Conservation (phyloP, 495 filamentous ascomycete species). For the Xylaria venustula region DNA sequence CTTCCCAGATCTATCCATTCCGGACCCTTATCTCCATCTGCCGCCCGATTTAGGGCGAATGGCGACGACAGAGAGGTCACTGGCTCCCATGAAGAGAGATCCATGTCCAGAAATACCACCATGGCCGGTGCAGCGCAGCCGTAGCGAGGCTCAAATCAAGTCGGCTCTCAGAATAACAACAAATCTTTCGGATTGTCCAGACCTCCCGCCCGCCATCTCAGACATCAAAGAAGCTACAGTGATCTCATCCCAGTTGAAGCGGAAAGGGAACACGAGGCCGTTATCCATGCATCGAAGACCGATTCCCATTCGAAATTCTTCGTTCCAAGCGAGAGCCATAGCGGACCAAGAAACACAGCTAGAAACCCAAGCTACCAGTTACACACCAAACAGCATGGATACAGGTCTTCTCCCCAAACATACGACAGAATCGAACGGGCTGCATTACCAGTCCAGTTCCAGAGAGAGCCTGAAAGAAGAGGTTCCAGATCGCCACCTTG, state of each 20-base stretch:
- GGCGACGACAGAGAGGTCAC: background rate
- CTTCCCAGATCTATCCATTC: slow-evolving; percentile 24
- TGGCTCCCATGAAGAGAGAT: background rate
- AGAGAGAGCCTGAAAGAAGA: background rate
- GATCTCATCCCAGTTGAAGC: slow-evolving; percentile 35
- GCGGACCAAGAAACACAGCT: slow-evolving; percentile 18
- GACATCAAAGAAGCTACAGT: slow-evolving; percentile 22
- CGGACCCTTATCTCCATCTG: slow-evolving; percentile 27
- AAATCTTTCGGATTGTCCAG: slow-evolving; percentile 5
- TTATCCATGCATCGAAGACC: slow-evolving; percentile 19
- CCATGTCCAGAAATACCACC: background rate
- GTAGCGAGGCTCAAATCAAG: slow-evolving; percentile 6
- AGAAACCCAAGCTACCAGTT: slow-evolving; percentile 22
- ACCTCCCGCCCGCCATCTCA: background rate
- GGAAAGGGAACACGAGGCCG: slow-evolving; percentile 26
- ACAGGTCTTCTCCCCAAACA: slow-evolving; percentile 14
- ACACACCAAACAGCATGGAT: slow-evolving; percentile 20
- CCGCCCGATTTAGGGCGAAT: slow-evolving; percentile 13
- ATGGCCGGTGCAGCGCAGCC: background rate
- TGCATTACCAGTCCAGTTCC: background rate
- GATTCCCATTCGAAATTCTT: slow-evolving; percentile 17
- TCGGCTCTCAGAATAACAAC: slow-evolving; percentile 14
- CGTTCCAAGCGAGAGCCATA: slow-evolving; percentile 11
- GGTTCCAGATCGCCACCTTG: background rate
- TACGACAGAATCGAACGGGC: slow-evolving; percentile 4